These are phyloP conservation scores for Diplocarpon rosae DNA, from an alignment of 2,329 filamentous ascomycete species.

Conservation along the genomic window DNA sequence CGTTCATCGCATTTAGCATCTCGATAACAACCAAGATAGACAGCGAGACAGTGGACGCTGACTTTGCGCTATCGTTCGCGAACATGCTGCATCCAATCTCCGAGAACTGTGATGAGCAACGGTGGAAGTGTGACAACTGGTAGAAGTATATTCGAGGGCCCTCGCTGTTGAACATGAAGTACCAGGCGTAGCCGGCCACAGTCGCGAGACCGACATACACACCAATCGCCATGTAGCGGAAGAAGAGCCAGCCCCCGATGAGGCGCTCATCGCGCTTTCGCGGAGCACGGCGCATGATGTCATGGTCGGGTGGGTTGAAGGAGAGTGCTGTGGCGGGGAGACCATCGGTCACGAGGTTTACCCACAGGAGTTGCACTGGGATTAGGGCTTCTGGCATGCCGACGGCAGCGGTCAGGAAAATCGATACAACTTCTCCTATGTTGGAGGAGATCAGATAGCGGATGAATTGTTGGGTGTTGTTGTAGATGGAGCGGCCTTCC, in stretches of 20 bases:
- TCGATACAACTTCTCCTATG: constrained; percentile 97
- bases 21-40: constrained; percentile 93
- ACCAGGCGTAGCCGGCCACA: constrained; percentile 98
- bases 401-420: constrained; percentile 90
- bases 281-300: constrained; percentile 90
- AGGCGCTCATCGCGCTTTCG: constrained; percentile 87
- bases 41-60: constrained; percentile 85
- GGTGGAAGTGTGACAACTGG: constrained; percentile 88
- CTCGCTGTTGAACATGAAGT: constrained; percentile 91
- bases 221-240: constrained; percentile 93
- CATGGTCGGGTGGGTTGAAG: constrained; percentile 97
- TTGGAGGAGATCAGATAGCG: constrained; percentile 98
- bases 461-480: constrained; percentile 99
- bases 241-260: constrained; percentile 92
- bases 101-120: constrained; percentile 74
- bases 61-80: constrained; percentile 70
- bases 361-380: constrained; percentile 95
- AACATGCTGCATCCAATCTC: constrained; percentile 93
- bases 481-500: constrained; percentile 96
- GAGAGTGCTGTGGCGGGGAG: constrained; percentile 91
- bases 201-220: constrained; percentile 91
- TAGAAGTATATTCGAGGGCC: constrained; percentile 88
- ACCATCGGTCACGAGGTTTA: constrained; percentile 95
- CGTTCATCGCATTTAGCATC: constrained; percentile 99
- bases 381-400: constrained; percentile 98